A percentile compares a stretch with the other conserved stretches of the same genome.
These are phyloP conservation scores for Ophiognomonia clavigignenti-juglandacearum DNA, from an alignment of 2,329 filamentous ascomycete genomes.

Conservation along the genomic window DNA sequence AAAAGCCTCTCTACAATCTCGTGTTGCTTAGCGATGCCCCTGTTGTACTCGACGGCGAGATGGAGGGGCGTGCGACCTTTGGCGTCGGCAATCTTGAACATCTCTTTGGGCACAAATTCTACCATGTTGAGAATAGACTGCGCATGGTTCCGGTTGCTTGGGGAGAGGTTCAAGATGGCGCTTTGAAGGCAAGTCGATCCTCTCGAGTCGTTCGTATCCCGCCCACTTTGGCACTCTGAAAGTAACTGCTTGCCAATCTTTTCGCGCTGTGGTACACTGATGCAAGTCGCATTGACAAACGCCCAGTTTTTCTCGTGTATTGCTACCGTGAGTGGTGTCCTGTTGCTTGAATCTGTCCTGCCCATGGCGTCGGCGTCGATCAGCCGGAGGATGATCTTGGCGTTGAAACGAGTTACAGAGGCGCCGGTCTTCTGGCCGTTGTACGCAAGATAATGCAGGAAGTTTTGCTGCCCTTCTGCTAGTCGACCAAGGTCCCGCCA, in stretches of 20 bases:
- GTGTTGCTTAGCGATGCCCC: not conserved
- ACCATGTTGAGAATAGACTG: not conserved
- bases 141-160: not conserved
- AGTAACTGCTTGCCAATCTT: not conserved
- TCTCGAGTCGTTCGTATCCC: not conserved
- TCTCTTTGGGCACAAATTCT: not conserved
- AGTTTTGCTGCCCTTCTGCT: too few species aligned
- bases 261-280: not conserved
- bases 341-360: not conserved
- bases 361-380: not conserved
- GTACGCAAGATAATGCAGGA: not conserved
- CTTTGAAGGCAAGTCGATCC: too few species aligned
- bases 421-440: not conserved
- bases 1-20: not conserved
- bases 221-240: not conserved
- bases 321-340: not conserved
- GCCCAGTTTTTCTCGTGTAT: not conserved
- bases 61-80: slow-evolving; percentile 19
- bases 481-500: too few species aligned
- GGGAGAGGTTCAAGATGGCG: not conserved
- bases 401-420: not conserved
- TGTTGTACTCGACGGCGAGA: slow-evolving; percentile 13
- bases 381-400: too few species aligned
- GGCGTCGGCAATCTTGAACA: not conserved
- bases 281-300: not conserved